These are phyloP conservation scores for Craterostigma plantagineum DNA, from an alignment of 257 asterid genomes.

Conservation along the genomic window DNA sequence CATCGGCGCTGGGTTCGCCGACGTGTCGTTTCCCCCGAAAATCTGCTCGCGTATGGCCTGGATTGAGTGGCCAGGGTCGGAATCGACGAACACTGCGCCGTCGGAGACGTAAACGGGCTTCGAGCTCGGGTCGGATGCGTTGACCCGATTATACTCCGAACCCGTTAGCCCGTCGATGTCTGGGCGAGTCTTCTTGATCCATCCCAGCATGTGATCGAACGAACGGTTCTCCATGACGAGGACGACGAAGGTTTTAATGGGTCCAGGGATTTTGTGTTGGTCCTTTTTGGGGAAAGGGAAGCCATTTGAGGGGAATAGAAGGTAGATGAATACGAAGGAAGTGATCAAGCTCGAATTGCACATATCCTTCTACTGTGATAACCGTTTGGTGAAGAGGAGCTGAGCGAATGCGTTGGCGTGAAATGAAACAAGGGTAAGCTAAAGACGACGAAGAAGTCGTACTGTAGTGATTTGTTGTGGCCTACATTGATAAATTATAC, in stretches of 20 bases:
- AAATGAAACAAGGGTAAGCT: too few species aligned
- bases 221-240: conserved; percentile 94
- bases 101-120: conserved; percentile 29
- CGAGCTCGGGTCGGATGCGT: conserved; percentile 61
- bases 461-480: too few species aligned
- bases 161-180: conserved; percentile 75
- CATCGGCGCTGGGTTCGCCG: conserved; percentile 80
- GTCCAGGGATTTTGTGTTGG: conserved; percentile 40
- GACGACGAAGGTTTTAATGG: conserved; percentile 78
- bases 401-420: too few species aligned
- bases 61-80: conserved; percentile 94
- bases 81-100: conserved; percentile 48
- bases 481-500: too few species aligned
- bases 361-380: too few species aligned
- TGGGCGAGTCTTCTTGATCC: conserved; percentile 64
- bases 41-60: conserved; percentile 92
- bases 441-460: too few species aligned
- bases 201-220: conserved; percentile 85
- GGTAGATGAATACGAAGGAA: conserved; percentile 15
- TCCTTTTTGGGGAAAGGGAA: conserved; percentile 31
- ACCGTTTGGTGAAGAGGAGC: too few species aligned
- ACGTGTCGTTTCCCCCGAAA: conserved; percentile 47
- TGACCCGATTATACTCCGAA: conserved; percentile 48
- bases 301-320: conserved; percentile 24
- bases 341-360: not conserved